Evolutionary conservation across 129 eudicot genomes (phyloP).

Genomic region (Rutidosis leptorrhynchoides): DNA sequence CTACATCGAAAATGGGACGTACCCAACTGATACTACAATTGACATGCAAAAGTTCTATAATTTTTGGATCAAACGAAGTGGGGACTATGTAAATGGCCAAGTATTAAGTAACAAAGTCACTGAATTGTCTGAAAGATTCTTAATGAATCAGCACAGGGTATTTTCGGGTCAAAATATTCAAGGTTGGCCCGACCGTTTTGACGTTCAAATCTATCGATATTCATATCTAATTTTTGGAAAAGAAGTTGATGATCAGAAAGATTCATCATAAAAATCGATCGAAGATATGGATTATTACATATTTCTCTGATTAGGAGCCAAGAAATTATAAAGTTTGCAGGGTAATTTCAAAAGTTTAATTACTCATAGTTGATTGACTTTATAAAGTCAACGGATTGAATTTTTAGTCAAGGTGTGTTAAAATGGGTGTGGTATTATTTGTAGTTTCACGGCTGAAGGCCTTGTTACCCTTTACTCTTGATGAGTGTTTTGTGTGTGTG

Average conservation of each 20-base stretch:
- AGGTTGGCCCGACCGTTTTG: neutral
- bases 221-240: neutral
- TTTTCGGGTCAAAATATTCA: neutral
- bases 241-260: too few species aligned
- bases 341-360: too few species aligned
- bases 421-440: neutral
- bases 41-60: slow-evolving; percentile 10
- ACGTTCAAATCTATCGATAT: neutral
- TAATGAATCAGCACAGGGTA: neutral
- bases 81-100: neutral
- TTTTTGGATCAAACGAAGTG: neutral
- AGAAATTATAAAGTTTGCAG: neutral
- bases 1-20: slow-evolving; percentile 1
- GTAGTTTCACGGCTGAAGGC: neutral
- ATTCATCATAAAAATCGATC: neutral
- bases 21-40: neutral
- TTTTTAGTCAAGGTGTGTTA: neutral
- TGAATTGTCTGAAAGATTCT: neutral
- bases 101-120: neutral
- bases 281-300: neutral
- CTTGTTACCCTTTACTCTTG: neutral
- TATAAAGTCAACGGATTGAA: neutral
- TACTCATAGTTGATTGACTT: neutral
- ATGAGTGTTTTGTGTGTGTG: too few species aligned
- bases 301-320: neutral